Conservation (phyloP, 345 rosid species). For the Rhodamnia rubescens region DNA sequence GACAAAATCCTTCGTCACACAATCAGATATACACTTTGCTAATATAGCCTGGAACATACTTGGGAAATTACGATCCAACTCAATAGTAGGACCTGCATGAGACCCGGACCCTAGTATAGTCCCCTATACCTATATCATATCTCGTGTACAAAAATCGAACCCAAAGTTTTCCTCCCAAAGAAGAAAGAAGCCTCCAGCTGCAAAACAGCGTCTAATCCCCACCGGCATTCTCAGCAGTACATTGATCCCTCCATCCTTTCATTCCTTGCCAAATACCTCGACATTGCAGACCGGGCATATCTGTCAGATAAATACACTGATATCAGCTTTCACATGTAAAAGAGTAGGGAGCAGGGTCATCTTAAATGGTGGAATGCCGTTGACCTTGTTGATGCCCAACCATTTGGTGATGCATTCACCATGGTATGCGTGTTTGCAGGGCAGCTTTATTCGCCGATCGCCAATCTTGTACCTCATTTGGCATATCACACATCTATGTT, state of each 20-base stretch:
- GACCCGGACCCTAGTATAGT: neutral
- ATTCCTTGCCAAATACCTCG: conserved; percentile 39
- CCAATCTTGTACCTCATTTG: conserved; percentile 58
- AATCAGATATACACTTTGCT: neutral
- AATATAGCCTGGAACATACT: neutral
- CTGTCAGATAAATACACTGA: conserved; percentile 11
- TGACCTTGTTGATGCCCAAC: conserved; percentile 63
- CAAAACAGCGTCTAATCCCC: neutral
- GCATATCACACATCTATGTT: conserved; percentile 54
- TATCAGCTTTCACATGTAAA: neutral
- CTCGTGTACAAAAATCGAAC: neutral
- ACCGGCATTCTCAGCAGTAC: neutral
- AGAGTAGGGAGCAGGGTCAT: neutral
- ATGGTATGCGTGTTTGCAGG: conserved; percentile 63
- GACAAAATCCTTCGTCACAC: neutral
- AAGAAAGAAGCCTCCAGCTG: neutral
- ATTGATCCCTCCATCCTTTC: conserved; percentile 8
- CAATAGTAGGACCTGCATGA: neutral
- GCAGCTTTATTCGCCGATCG: conserved; percentile 39
- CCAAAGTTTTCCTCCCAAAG: neutral
- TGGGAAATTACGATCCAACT: neutral
- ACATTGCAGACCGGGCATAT: conserved; percentile 56
- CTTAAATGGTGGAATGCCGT: neutral
- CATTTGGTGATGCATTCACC: conserved; percentile 52
- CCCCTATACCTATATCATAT: neutral